These are phyloP conservation scores for Tirmania nivea DNA, from an alignment of 495 filamentous ascomycete species.

Conservation along the genomic window DNA sequence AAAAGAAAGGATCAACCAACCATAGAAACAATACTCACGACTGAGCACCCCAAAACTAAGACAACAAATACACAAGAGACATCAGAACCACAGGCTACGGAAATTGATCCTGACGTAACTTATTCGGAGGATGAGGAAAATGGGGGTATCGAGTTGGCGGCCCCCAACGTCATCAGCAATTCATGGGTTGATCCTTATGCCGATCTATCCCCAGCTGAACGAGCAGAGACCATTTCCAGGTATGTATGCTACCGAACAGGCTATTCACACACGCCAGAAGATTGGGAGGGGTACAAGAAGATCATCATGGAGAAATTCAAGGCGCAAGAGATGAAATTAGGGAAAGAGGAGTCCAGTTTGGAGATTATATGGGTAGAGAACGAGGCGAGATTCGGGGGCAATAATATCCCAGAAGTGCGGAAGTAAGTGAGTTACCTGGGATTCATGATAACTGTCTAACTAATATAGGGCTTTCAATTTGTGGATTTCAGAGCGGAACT, in stretches of 20 bases:
- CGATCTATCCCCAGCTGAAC: not conserved
- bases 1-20: too few species aligned
- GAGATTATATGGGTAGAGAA: not conserved
- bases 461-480: not conserved
- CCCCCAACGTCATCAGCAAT: too few species aligned
- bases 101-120: not conserved
- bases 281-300: not conserved
- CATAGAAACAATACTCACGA: not conserved
- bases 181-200: not conserved
- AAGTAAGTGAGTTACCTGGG: not conserved
- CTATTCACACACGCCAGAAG: not conserved
- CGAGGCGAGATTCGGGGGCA: not conserved
- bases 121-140: too few species aligned
- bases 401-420: not conserved
- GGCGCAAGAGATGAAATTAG: not conserved
- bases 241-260: not conserved
- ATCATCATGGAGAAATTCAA: not conserved
- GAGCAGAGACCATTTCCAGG: not conserved
- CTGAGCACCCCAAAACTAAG: not conserved
- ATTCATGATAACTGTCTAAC: too few species aligned
- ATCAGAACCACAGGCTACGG: not conserved
- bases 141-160: too few species aligned
- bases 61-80: not conserved
- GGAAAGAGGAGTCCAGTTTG: not conserved
- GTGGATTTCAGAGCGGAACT: not conserved